These are phyloP conservation scores for Kodamaea suecica DNA, from an alignment of 1,139 yeast genomes.

Conservation along the genomic window DNA sequence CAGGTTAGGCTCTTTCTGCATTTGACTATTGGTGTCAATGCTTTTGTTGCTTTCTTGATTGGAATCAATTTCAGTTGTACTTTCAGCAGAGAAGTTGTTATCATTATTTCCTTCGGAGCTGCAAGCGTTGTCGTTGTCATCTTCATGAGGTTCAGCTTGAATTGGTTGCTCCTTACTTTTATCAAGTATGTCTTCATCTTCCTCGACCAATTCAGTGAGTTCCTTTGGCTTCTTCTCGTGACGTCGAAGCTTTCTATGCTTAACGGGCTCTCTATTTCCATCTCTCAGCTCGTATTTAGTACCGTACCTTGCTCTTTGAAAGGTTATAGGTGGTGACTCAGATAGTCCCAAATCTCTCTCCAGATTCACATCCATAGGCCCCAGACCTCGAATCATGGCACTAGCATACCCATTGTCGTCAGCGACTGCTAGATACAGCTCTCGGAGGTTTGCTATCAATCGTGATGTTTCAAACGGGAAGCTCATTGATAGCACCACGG, in stretches of 20 bases:
- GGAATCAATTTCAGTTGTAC: background rate
- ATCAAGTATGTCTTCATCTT: background rate
- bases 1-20: background rate
- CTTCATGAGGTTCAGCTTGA: too few species aligned
- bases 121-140: background rate
- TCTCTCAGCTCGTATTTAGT: constrained; percentile 1
- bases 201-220: background rate
- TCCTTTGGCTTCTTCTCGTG: constrained; percentile 1
- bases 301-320: constrained; percentile 26
- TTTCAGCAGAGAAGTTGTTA: background rate
- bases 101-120: background rate
- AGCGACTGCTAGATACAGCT: constrained; percentile 27
- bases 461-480: constrained; percentile 34
- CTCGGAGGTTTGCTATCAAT: constrained; percentile 31
- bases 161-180: too few species aligned
- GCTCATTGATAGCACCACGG: constrained; percentile 25
- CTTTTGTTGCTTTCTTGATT: background rate
- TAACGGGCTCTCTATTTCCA: constrained; percentile 8
- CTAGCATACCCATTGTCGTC: constrained; percentile 24
- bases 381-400: constrained; percentile 8
- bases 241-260: constrained; percentile 1
- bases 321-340: constrained; percentile 37
- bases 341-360: too few species aligned
- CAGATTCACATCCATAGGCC: background rate
- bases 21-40: background rate